A percentile compares a stretch with the other conserved stretches of the same genome.
phyloP scores from a whole-genome alignment of 169 alveolate genomes.

The Theileria orientalis region DNA sequence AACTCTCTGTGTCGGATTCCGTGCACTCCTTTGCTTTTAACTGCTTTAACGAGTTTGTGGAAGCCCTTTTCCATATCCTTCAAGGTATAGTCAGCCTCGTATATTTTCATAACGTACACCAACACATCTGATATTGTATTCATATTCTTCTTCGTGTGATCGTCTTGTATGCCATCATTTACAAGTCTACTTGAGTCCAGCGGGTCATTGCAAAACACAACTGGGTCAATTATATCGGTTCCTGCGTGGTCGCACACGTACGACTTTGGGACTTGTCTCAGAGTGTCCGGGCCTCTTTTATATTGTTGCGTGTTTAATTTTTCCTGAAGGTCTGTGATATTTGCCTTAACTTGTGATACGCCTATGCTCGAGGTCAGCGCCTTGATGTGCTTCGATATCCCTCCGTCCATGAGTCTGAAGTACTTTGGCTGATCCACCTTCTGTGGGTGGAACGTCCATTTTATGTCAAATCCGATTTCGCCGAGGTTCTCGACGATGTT shows the following conservation, averaged over 20 bases:
- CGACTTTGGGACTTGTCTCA: neutral
- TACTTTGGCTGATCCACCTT: neutral
- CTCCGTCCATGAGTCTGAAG: constrained; percentile 47
- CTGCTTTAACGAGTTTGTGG: constrained; percentile 11
- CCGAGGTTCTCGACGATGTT: constrained; percentile 24
- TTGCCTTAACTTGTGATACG: constrained; percentile 19
- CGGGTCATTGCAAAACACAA: neutral
- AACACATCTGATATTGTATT: neutral
- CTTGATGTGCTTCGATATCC: constrained; percentile 48
- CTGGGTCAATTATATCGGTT: constrained; percentile 42
- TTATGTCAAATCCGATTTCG: constrained; percentile 19
- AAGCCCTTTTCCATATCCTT: constrained; percentile 5
- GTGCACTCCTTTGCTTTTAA: constrained; percentile 6
- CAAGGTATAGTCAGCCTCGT: neutral
- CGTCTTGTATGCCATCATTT: neutral
- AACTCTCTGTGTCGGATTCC: constrained; percentile 11
- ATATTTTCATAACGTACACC: neutral
- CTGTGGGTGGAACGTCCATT: constrained; percentile 4
- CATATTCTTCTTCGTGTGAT: neutral
- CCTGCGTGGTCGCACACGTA: constrained; percentile 29
- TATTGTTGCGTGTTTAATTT: neutral
- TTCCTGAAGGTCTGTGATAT: neutral
- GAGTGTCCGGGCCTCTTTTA: neutral
- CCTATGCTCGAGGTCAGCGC: constrained; percentile 8
- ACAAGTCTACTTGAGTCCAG: neutral